phyloP scores from a whole-genome alignment of 192 early-diverging fungal genomes.

The Coemansia pectinata region DNA sequence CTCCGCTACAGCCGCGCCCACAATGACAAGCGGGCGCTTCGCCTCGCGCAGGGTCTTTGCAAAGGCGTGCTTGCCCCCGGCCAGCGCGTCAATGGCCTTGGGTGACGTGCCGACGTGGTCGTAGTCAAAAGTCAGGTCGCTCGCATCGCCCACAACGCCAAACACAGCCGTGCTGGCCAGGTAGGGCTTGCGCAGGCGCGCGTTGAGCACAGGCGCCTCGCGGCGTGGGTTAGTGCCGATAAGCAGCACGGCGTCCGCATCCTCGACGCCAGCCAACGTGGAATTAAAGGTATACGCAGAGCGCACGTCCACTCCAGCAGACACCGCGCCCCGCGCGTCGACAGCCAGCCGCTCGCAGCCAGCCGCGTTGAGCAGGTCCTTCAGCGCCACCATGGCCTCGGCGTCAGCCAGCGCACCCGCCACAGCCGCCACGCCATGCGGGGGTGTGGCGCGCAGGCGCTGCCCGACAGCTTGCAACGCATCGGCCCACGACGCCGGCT shows the following conservation, averaged over 20 bases:
- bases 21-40: slow-evolving; percentile 88
- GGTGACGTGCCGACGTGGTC: slow-evolving; percentile 74
- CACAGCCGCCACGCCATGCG: slow-evolving; percentile 73
- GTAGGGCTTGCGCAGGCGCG: slow-evolving; percentile 93
- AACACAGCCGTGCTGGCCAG: slow-evolving; percentile 77
- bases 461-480: slow-evolving; percentile 75
- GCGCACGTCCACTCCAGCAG: slow-evolving; percentile 75
- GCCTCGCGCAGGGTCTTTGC: slow-evolving; percentile 72
- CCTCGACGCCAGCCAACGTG: slow-evolving; percentile 85
- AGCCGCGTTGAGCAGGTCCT: slow-evolving; percentile 88
- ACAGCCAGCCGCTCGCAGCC: slow-evolving; percentile 85
- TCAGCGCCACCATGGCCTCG: slow-evolving; percentile 90
- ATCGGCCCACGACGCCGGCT: slow-evolving; percentile 81
- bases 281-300: slow-evolving; percentile 87
- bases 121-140: slow-evolving; percentile 90
- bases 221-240: slow-evolving; percentile 96
- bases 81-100: slow-evolving; percentile 67
- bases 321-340: slow-evolving; percentile 56
- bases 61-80: slow-evolving; percentile 73
- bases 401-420: slow-evolving; percentile 94
- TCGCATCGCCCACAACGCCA: slow-evolving; percentile 76
- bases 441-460: slow-evolving; percentile 61
- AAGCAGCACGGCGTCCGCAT: slow-evolving; percentile 88
- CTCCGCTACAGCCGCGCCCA: slow-evolving; percentile 81
- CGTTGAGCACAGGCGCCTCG: slow-evolving; percentile 95